Percentiles rank a stretch among this genome's conserved stretches.
phyloP scores from a whole-genome alignment of 1,284 basidiomycete species.

The Apiotrichum gamsii region DNA sequence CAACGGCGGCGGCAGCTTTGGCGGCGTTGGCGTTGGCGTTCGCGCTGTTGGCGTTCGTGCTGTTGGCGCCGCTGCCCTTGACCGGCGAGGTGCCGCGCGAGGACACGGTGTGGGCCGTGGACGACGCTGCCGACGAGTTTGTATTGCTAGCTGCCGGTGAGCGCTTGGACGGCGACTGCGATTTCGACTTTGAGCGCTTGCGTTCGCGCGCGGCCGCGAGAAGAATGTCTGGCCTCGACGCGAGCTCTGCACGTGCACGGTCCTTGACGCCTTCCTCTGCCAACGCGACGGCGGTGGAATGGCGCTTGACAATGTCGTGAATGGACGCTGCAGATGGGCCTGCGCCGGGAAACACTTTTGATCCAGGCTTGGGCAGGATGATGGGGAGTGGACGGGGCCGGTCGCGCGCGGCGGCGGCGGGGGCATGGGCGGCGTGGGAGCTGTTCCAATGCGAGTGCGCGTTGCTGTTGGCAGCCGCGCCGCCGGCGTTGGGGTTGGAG shows the following conservation, averaged over 20 bases:
- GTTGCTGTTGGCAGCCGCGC: too few species aligned
- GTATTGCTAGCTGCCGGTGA: not conserved
- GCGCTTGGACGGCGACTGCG: not conserved
- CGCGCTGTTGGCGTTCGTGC: too few species aligned
- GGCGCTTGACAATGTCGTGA: constrained; percentile 47
- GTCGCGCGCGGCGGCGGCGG: not conserved
- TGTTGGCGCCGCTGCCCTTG: not conserved
- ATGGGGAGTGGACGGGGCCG: not conserved
- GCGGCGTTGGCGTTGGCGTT: not conserved
- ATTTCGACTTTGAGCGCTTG: not conserved
- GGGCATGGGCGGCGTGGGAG: too few species aligned
- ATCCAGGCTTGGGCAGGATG: not conserved
- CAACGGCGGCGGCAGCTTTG: too few species aligned
- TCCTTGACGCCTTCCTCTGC: constrained; percentile 24
- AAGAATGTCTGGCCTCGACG: not conserved
- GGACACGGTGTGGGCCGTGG: too few species aligned
- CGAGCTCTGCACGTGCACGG: constrained; percentile 19
- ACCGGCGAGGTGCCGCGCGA: too few species aligned
- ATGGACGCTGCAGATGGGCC: constrained; percentile 25
- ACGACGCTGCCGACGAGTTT: not conserved
- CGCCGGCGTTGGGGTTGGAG: too few species aligned
- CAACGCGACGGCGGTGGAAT: constrained; percentile 31
- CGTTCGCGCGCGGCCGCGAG: not conserved
- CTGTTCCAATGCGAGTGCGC: too few species aligned
- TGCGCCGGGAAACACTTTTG: not conserved